These are phyloP conservation scores for Clitopilus hobsonii DNA, from an alignment of 768 basidiomycete species.

Conservation along the genomic window DNA sequence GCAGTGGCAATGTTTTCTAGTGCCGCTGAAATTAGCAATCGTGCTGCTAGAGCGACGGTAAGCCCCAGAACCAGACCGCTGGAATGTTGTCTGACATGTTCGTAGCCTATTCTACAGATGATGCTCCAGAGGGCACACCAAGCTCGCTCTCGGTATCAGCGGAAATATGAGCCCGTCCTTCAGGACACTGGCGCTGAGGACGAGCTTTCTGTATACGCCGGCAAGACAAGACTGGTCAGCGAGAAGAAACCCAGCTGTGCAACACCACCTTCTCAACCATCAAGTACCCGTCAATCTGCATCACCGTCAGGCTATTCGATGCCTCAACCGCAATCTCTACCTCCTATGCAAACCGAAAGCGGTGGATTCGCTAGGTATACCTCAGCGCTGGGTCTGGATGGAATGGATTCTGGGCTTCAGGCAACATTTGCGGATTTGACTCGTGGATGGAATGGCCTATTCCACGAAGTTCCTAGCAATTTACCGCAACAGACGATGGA, in stretches of 20 bases:
- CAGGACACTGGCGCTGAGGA: conserved; percentile 18
- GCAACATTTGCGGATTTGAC: conserved; percentile 24
- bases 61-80: conserved; percentile 5
- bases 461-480: conserved; percentile 25
- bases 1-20: conserved; percentile 40
- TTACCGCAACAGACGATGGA: background rate
- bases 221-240: conserved; percentile 23
- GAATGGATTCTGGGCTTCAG: conserved; percentile 8
- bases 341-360: background rate
- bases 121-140: conserved; percentile 39
- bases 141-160: conserved; percentile 16
- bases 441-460: conserved; percentile 33
- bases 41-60: conserved; percentile 48
- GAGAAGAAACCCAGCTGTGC: no score
- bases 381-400: background rate
- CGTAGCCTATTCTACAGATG: conserved; percentile 40
- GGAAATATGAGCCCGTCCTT: conserved; percentile 13
- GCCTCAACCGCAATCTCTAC: background rate
- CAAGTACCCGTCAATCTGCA: background rate
- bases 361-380: background rate
- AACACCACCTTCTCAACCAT: background rate
- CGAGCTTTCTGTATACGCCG: conserved; percentile 31
- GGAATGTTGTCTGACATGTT: background rate
- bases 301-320: conserved; percentile 2
- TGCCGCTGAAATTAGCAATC: conserved; percentile 40